phyloP scores from a whole-genome alignment of 1,139 yeast genomes.

The Geotrichum bryndzae region DNA sequence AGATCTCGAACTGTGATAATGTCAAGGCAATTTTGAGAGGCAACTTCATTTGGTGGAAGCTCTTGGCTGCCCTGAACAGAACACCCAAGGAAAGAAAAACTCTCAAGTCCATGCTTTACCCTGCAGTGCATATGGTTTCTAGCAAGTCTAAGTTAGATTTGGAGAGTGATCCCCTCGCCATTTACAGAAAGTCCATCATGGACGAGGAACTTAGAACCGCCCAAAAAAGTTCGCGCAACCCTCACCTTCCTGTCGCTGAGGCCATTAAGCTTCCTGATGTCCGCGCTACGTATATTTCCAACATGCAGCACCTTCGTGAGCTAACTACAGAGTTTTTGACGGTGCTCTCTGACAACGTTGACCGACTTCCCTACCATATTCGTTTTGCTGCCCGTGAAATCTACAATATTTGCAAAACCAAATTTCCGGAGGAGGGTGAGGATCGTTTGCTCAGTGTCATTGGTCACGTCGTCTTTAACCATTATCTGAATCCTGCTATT shows the following conservation, averaged over 20 bases:
- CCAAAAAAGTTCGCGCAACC: slow-evolving; percentile 40
- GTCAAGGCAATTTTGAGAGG: slow-evolving; percentile 29
- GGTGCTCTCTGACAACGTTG: slow-evolving; percentile 41
- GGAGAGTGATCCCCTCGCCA: slow-evolving; percentile 74
- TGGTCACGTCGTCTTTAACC: slow-evolving; percentile 60
- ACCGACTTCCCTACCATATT: slow-evolving; percentile 56
- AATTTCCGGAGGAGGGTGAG: slow-evolving; percentile 46
- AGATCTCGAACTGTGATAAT: slow-evolving; percentile 33
- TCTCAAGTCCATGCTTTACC: slow-evolving; percentile 50
- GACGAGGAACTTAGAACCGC: slow-evolving; percentile 44
- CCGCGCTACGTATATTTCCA: slow-evolving; percentile 59
- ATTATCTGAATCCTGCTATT: slow-evolving; percentile 60
- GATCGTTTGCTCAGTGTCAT: slow-evolving; percentile 56
- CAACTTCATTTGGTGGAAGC: slow-evolving; percentile 42
- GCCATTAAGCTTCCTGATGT: slow-evolving; percentile 79
- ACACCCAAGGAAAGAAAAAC: slow-evolving; percentile 55
- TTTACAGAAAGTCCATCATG: slow-evolving; percentile 44
- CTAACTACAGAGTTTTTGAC: slow-evolving; percentile 53
- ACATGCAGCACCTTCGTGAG: slow-evolving; percentile 72
- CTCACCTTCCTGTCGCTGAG: slow-evolving; percentile 48
- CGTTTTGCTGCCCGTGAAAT: slow-evolving; percentile 44
- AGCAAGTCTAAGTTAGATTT: slow-evolving; percentile 56
- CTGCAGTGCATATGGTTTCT: slow-evolving; percentile 45
- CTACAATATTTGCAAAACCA: slow-evolving; percentile 36
- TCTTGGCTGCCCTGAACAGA: slow-evolving; percentile 52